Conservation (phyloP, 441 rosid species). For the Erysimum cheiri region DNA sequence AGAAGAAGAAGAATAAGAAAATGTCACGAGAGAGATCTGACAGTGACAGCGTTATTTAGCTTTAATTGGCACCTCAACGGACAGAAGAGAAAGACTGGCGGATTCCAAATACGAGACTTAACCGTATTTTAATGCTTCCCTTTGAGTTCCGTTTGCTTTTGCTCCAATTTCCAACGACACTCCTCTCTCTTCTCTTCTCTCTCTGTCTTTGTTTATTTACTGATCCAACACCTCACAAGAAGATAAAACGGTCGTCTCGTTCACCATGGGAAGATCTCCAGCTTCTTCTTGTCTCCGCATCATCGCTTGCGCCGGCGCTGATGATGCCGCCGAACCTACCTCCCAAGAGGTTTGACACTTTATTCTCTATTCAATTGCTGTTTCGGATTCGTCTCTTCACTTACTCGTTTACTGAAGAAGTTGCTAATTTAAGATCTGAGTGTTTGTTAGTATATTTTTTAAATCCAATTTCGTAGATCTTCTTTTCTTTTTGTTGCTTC, state of each 20-base stretch:
- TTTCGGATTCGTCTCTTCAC: conserved; percentile 2
- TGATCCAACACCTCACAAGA: conserved; percentile 34
- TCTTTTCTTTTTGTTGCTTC: background rate
- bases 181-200: background rate
- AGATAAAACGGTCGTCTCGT: conserved; percentile 29
- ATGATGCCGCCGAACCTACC: conserved; percentile 49
- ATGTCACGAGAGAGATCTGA: conserved; percentile 49
- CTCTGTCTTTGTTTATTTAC: conserved; percentile 20
- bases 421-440: conserved; percentile 36
- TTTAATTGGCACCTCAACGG: conserved; percentile 48
- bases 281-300: conserved; percentile 81
- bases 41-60: conserved; percentile 49
- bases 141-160: conserved; percentile 61
- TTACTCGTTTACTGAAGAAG: background rate
- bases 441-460: background rate
- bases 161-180: conserved; percentile 65
- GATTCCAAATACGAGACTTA: conserved; percentile 52
- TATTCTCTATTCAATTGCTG: conserved; percentile 7
- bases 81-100: conserved; percentile 51
- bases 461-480: background rate
- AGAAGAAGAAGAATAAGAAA: conserved; percentile 17
- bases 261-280: conserved; percentile 77
- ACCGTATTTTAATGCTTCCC: conserved; percentile 47
- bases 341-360: conserved; percentile 54
- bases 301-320: conserved; percentile 75